These are phyloP conservation scores for Diophrys appendiculata DNA, from an alignment of 73 alveolate species.

Conservation along the genomic window DNA sequence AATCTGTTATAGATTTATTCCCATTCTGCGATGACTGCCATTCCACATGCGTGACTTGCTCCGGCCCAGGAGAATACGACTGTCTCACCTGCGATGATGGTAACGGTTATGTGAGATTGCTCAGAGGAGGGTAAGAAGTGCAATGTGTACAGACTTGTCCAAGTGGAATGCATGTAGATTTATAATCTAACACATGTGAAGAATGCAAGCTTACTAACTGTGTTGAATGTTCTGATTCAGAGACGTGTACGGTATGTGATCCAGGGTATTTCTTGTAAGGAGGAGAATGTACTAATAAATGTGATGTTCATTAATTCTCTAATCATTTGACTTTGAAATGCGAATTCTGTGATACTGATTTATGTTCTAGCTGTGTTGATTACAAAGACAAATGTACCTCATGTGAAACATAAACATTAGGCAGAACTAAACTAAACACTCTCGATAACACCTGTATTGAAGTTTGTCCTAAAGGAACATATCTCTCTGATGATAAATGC, in stretches of 20 bases:
- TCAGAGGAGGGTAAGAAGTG: not conserved
- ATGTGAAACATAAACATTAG: not conserved
- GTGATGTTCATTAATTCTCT: not conserved
- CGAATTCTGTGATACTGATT: not conserved
- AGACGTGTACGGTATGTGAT: not conserved
- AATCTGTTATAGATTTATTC: not conserved
- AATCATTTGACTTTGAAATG: not conserved
- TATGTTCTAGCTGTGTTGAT: not conserved
- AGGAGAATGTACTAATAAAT: not conserved
- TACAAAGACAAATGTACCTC: not conserved
- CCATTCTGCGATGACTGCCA: not conserved
- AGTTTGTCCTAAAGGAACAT: not conserved
- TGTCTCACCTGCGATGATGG: not conserved
- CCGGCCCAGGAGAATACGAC: not conserved
- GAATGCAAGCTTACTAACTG: not conserved
- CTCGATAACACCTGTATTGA: not conserved
- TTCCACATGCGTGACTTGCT: not conserved
- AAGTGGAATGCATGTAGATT: not conserved
- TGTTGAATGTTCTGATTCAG: not conserved
- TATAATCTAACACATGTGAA: not conserved
- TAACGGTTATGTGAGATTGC: not conserved
- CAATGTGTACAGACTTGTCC: not conserved
- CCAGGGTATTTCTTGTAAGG: not conserved
- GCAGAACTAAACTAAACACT: not conserved
- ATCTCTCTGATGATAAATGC: not conserved